phyloP scores from a whole-genome alignment of 176 grass and related monocot genomes.

The Neostapfia colusana region DNA sequence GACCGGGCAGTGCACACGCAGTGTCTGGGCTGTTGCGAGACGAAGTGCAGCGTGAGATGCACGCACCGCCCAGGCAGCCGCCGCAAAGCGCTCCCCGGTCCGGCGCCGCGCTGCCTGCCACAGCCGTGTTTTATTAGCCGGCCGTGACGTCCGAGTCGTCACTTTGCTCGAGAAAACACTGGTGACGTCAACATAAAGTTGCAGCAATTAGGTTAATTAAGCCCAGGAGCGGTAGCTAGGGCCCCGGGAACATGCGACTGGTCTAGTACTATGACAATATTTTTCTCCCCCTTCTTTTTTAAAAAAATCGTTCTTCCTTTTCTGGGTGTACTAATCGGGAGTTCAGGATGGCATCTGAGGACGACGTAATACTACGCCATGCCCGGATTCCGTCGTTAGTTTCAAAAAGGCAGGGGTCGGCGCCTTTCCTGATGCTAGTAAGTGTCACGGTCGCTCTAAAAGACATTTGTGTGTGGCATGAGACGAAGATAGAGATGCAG shows the following conservation, averaged over 20 bases:
- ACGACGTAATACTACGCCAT: slow-evolving; percentile 10
- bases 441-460: slow-evolving; percentile 7
- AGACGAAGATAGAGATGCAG: slow-evolving; percentile 6
- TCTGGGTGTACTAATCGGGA: background rate
- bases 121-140: background rate
- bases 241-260: background rate
- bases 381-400: background rate
- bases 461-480: background rate
- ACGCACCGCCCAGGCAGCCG: slow-evolving; percentile 39
- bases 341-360: slow-evolving; percentile 25
- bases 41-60: slow-evolving; percentile 26
- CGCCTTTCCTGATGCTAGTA: slow-evolving; percentile 1
- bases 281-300: background rate
- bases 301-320: background rate
- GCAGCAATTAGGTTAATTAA: slow-evolving; percentile 5
- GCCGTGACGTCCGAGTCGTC: slow-evolving; percentile 33
- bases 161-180: background rate
- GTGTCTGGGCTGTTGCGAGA: background rate
- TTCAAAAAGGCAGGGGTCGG: slow-evolving; percentile 24
- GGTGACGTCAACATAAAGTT: slow-evolving; percentile 13
- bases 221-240: too few relatives aligned
- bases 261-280: background rate
- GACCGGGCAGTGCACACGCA: background rate
- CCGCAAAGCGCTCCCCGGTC: slow-evolving; percentile 44
- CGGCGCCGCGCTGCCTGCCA: slow-evolving; percentile 5